Base-by-base conservation (phyloP, 768 basidiomycete species). In the Trametes maxima region DNA sequence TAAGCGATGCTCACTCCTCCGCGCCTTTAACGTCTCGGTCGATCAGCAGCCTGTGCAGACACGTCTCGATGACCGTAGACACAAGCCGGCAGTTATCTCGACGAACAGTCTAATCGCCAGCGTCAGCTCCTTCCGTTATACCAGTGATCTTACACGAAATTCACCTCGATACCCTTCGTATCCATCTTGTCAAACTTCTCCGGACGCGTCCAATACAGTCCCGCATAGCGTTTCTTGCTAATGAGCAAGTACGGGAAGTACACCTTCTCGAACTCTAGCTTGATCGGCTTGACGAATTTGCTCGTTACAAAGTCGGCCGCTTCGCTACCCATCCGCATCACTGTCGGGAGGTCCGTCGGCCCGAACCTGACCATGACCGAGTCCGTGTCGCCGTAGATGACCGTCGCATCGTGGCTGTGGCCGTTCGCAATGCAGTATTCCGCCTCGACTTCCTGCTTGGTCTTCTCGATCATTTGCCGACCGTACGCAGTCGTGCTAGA, bases 131-230 rank as follows among this genome's bases (percentile, higher is more conserved):
- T 11, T 22, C 11, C 51, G 2, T 16, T 21, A 14, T 21, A n/a
- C n/a, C 2, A 5, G 3, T 19, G 22, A 13, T 4, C 36, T 21
- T 14, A 1, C 22, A 16, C 22, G 2, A 24, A 37, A 52, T 19
- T 21, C 56, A 94, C 95, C 85, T 99, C 97, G 59, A 99, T 98
- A 70, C 97, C 97, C 77, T 99, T 99, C 1, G 96, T 90, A 68
- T 99, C 97, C 97, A 98, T 98, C 78, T 98, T 98, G 75, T 99
- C 97, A 67, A 92, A 96, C 71, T 94, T 97, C 43, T 98, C 95
- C 13, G 89, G 78, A 65, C 85, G 88, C 1, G 97, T 98, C 97
- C 97, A 99, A 72, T 99, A 98, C 59, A 98, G 76, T 6, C 97
- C 97, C 2, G 97, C 97, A 74, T 99, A 99, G 46, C 97, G 88